Percentiles rank a stretch among this genome's conserved stretches.
Evolutionary conservation across 2,329 filamentous ascomycete genomes (phyloP).

Genomic region (Mollisia scopiformis): DNA sequence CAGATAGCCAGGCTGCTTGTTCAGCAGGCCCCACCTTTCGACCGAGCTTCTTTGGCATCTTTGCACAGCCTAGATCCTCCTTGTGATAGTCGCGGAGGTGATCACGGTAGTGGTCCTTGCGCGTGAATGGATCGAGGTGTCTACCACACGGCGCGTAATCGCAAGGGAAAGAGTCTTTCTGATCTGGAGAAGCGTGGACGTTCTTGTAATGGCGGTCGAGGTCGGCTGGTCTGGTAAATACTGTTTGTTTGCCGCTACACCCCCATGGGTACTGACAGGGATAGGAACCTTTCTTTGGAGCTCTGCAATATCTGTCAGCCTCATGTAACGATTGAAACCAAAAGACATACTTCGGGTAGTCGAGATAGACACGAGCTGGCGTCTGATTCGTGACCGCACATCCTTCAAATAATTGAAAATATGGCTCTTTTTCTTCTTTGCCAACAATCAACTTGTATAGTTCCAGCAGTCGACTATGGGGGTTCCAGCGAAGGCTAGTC

Average conservation of each 20-base stretch:
- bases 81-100: slow-evolving; percentile 52
- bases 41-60: slow-evolving; percentile 16
- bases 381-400: slow-evolving; percentile 1
- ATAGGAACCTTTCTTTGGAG: slow-evolving; percentile 15
- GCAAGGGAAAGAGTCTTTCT: slow-evolving; percentile 34
- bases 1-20: slow-evolving; percentile 28
- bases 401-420: slow-evolving; percentile 20
- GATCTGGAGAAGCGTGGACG: slow-evolving; percentile 31
- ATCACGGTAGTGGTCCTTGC: slow-evolving; percentile 51
- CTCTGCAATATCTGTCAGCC: background rate
- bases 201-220: slow-evolving; percentile 41
- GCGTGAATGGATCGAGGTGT: slow-evolving; percentile 42
- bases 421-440: slow-evolving; percentile 25
- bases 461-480: slow-evolving; percentile 9
- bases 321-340: background rate
- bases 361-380: slow-evolving; percentile 24
- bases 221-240: slow-evolving; percentile 39
- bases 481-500: slow-evolving; percentile 21
- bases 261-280: slow-evolving; percentile 27
- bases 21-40: slow-evolving; percentile 17
- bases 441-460: slow-evolving; percentile 26
- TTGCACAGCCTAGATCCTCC: slow-evolving; percentile 37
- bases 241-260: slow-evolving; percentile 19
- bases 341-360: slow-evolving; percentile 6
- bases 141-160: slow-evolving; percentile 35